phyloP scores from a whole-genome alignment of 305 asterid species.

The Plantago lanceolata region DNA sequence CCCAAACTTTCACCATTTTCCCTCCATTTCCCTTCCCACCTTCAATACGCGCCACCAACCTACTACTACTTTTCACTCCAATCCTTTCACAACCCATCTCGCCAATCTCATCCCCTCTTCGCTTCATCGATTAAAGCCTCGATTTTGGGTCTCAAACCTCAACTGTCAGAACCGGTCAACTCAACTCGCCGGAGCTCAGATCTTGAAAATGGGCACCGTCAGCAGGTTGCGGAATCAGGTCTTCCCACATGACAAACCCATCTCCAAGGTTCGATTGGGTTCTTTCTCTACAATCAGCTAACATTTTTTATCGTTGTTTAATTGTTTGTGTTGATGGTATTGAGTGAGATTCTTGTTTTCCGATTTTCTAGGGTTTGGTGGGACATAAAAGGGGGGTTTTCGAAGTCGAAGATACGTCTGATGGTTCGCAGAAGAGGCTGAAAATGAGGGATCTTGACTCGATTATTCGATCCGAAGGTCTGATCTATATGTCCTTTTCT shows the following conservation, averaged over 20 bases:
- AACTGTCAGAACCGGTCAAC: slow-evolving; percentile 15
- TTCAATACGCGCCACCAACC: neutral
- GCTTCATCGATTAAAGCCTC: slow-evolving; percentile 16
- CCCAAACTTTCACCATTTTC: slow-evolving; percentile 1
- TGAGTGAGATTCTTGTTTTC: neutral
- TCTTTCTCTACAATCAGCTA: neutral
- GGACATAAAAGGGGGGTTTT: slow-evolving; percentile 47
- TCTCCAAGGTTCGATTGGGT: slow-evolving; percentile 47
- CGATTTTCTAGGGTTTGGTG: slow-evolving; percentile 31
- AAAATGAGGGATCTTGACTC: slow-evolving; percentile 69
- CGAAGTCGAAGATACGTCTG: slow-evolving; percentile 47
- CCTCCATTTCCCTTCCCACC: neutral
- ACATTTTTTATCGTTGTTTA: neutral
- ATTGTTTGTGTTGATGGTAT: neutral
- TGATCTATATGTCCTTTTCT: slow-evolving; percentile 7
- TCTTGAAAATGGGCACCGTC: slow-evolving; percentile 44
- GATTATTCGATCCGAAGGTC: slow-evolving; percentile 63
- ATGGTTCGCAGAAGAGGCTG: slow-evolving; percentile 40
- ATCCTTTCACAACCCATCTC: slow-evolving; percentile 15
- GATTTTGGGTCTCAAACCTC: slow-evolving; percentile 26
- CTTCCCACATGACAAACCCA: slow-evolving; percentile 43
- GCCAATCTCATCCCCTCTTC: slow-evolving; percentile 6
- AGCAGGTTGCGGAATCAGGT: slow-evolving; percentile 27
- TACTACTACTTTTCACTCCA: slow-evolving; percentile 13
- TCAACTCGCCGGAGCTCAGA: slow-evolving; percentile 1